These are phyloP conservation scores for Pseudocercospora musae DNA, from an alignment of 2,329 filamentous ascomycete genomes.

Conservation along the genomic window DNA sequence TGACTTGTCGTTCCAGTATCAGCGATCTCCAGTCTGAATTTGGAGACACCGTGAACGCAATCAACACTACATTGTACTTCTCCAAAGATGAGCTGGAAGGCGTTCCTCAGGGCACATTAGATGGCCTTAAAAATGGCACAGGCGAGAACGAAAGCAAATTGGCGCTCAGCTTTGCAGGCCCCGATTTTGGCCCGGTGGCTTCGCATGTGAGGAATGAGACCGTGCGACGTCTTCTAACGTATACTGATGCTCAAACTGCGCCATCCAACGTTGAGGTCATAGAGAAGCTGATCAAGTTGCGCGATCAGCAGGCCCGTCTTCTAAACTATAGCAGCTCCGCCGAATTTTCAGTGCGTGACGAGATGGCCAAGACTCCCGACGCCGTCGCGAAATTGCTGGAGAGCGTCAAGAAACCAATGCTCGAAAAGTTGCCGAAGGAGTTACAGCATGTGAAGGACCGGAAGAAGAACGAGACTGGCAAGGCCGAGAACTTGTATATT, in stretches of 20 bases:
- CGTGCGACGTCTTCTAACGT: constrained; percentile 63
- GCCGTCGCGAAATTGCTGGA: constrained; percentile 1
- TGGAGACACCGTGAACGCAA: constrained; percentile 73
- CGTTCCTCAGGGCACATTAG: constrained; percentile 66
- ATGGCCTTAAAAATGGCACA: constrained; percentile 64
- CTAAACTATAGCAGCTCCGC: constrained; percentile 3
- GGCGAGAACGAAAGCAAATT: constrained; percentile 65
- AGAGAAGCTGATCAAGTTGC: background rate
- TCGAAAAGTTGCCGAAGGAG: background rate
- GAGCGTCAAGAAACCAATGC: background rate
- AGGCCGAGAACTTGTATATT: background rate
- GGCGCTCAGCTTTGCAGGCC: constrained; percentile 71
- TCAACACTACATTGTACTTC: constrained; percentile 73
- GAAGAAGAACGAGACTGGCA: constrained; percentile 3
- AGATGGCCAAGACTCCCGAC: constrained; percentile 3
- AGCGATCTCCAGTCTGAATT: constrained; percentile 68
- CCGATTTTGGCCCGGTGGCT: constrained; percentile 64
- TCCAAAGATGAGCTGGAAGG: constrained; percentile 68
- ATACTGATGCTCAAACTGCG: constrained; percentile 73
- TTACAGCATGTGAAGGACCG: background rate
- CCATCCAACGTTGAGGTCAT: constrained; percentile 30
- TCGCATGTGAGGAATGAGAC: constrained; percentile 69
- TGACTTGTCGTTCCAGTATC: constrained; percentile 35
- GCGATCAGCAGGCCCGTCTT: background rate
- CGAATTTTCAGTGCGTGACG: background rate